Evolutionary conservation across 148 eudicot genomes (phyloP).

Genomic region (Vaccinium darrowii): DNA sequence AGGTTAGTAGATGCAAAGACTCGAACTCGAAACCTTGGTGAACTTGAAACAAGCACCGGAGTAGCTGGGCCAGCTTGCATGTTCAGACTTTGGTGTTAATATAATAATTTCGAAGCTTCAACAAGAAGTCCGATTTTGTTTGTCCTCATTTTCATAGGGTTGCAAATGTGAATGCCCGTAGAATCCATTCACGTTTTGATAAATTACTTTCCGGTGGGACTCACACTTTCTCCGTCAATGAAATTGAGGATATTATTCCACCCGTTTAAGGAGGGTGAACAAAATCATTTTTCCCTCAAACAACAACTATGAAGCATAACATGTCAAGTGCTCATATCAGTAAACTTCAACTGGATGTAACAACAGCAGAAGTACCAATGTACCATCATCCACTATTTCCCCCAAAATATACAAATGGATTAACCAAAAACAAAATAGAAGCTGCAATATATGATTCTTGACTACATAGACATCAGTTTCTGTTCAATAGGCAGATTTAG

Average conservation of each 20-base stretch:
- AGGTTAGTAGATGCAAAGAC: no score
- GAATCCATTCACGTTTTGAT: background rate
- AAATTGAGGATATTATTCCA: background rate
- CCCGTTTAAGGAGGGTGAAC: background rate
- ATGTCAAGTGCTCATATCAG: background rate
- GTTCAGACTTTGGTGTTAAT: background rate
- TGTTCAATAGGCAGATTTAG: conserved; percentile 2
- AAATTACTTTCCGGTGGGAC: background rate
- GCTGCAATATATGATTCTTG: conserved; percentile 13
- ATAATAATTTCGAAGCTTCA: no score
- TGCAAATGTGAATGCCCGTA: background rate
- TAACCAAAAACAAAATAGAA: conserved; percentile 10
- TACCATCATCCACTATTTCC: conserved; percentile 9
- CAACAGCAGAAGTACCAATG: conserved; percentile 15
- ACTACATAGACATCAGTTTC: background rate
- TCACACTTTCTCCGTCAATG: background rate
- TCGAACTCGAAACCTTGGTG: no score
- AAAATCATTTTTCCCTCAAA: background rate
- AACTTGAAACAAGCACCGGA: no score
- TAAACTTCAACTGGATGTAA: conserved; percentile 13
- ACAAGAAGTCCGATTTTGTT: background rate
- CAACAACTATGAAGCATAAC: background rate
- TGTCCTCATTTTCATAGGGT: background rate
- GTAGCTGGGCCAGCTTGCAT: no score
- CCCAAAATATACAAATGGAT: conserved; percentile 15